These are phyloP conservation scores for Chalara sp. DNA, from an alignment of 2,329 filamentous ascomycete genomes.

Conservation along the genomic window DNA sequence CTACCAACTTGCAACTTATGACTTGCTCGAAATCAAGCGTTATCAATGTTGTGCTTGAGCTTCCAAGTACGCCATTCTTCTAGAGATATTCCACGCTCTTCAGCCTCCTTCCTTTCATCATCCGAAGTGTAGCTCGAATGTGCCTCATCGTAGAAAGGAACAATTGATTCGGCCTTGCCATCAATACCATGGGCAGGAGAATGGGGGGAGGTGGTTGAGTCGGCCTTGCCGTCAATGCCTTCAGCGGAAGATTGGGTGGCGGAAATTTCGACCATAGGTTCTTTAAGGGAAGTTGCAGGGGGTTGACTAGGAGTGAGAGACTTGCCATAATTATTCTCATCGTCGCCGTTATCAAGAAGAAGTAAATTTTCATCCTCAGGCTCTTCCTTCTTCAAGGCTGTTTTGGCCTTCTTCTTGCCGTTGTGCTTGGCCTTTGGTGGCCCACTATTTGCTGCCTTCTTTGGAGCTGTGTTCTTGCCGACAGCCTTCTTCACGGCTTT, in stretches of 20 bases:
- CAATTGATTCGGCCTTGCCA: neutral
- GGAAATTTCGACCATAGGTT: too few relatives aligned
- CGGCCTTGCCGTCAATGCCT: neutral
- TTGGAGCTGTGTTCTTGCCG: neutral
- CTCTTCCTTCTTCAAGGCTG: conserved; percentile 10
- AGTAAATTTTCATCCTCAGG: neutral
- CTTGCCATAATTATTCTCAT: neutral
- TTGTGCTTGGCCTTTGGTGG: neutral
- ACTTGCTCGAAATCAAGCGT: neutral
- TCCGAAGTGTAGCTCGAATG: neutral
- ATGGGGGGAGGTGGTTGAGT: neutral
- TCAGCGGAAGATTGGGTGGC: neutral
- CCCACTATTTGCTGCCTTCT: conserved; percentile 1
- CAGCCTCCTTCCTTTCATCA: conserved; percentile 5
- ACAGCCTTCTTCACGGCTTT: conserved; percentile 1
- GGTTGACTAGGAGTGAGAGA: neutral
- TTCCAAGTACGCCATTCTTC: conserved; percentile 5
- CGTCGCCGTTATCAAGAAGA: neutral
- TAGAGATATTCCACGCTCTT: conserved; percentile 2
- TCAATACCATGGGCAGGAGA: too few relatives aligned
- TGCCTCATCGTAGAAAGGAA: neutral
- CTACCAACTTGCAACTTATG: neutral
- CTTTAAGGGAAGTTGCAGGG: neutral
- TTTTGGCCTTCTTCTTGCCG: neutral
- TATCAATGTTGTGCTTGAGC: conserved; percentile 3